Percentiles rank a stretch among this genome's conserved stretches.
Evolutionary conservation across 2,329 filamentous ascomycete species (phyloP).

Genomic region (Penicillium hordei): DNA sequence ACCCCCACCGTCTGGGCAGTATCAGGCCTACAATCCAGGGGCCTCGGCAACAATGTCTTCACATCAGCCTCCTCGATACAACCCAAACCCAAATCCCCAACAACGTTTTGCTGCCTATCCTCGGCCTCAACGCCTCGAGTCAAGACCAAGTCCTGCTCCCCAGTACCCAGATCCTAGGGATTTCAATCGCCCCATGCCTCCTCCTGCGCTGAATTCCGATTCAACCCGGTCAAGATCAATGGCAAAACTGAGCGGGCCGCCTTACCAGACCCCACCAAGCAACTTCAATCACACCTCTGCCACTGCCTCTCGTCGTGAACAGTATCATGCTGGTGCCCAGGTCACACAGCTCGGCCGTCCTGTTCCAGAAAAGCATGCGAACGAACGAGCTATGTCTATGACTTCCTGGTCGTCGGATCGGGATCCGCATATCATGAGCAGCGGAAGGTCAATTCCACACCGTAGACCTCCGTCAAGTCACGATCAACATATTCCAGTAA

Average conservation of each 20-base stretch:
- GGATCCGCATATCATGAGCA: constrained; percentile 80
- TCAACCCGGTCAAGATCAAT: constrained; percentile 91
- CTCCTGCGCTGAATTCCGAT: constrained; percentile 78
- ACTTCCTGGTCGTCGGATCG: constrained; percentile 76
- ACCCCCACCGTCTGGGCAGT: constrained; percentile 41
- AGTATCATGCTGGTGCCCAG: constrained; percentile 63
- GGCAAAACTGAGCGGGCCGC: constrained; percentile 71
- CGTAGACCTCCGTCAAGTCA: constrained; percentile 61
- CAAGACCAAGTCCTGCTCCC: constrained; percentile 53
- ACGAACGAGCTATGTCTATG: constrained; percentile 96
- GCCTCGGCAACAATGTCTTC: constrained; percentile 34
- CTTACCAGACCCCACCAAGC: constrained; percentile 65
- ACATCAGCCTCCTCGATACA: constrained; percentile 56
- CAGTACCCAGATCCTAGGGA: constrained; percentile 60
- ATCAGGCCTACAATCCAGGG: constrained; percentile 39
- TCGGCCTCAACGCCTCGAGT: constrained; percentile 69
- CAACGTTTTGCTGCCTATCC: constrained; percentile 66
- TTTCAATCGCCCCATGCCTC: constrained; percentile 58
- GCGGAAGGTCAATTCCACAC: constrained; percentile 81
- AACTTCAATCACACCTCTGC: constrained; percentile 67
- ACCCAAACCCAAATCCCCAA: constrained; percentile 52
- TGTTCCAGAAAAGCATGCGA: constrained; percentile 87
- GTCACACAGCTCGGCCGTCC: constrained; percentile 89
- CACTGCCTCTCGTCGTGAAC: constrained; percentile 74
- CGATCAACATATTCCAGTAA: constrained; percentile 32